Base-by-base conservation (phyloP, 345 rosid species). In the Hypericum androsaemum region DNA sequence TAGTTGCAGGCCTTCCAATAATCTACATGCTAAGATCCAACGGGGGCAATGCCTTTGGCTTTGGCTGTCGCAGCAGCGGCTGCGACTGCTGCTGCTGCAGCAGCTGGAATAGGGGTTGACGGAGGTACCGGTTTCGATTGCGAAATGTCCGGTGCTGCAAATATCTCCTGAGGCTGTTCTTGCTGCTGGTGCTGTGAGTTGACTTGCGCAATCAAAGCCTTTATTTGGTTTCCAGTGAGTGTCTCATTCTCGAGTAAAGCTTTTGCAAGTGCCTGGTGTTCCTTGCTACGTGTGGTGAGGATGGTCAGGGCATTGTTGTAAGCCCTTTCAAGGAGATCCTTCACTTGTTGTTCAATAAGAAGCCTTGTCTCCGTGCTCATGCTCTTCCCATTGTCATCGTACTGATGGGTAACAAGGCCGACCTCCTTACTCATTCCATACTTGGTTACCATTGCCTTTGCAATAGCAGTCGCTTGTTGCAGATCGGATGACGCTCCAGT, bases 361-460 rank as follows among this genome's bases (percentile, higher is more conserved):
- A 85, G 90, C 72, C 95, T 80, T 8, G 97, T 88, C 67, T 85
- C 97, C 0, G 90, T 88, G 76, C 99, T 92, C 98, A 92, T 85
- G 71, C 95, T 92, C 72, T 67, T 83, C n/a, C 97, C 95, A 59
- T 90, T 66, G 62, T 87, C 95, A 41, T 85, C 77, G 15, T 88
- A 92, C 64, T 81, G 65, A 70, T 83, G 88, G 17, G 77, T 63
- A 39, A 80, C 97, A 14, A 83, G 73, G 52, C 97, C 99, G 28
- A 88, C 88, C 60, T 83, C 97, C 51, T 71, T 83, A 62, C 95
- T 86, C 97, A 89, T 83, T 32, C 95, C 97, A 12, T 73, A 86
- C 52, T 81, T 88, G 0, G 99, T 88, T 52, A 88, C 90, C 99
- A 92, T 92, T 0, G 74, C 77, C 64, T 88, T 76, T 0, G 99